Percentiles rank a stretch among this genome's conserved stretches.
Conservation (phyloP, 192 early-diverging fungal species). For the Podila minutissima region DNA sequence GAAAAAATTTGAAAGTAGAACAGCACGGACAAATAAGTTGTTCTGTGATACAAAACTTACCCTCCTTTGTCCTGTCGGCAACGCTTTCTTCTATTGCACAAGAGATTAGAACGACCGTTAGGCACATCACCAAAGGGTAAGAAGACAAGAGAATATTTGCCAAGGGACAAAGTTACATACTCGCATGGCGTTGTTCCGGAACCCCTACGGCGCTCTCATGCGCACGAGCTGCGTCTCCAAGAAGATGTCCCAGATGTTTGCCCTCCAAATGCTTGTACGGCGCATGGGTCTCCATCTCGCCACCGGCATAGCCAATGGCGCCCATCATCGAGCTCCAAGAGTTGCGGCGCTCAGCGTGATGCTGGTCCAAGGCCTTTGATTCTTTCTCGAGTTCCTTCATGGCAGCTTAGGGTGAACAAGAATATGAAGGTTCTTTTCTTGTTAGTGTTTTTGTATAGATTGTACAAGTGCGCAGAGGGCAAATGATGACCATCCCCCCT, state of each 20-base stretch:
- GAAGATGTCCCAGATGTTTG: slow-evolving; percentile 2
- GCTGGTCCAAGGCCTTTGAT: too few relatives aligned
- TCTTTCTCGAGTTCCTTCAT: neutral
- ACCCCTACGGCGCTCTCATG: neutral
- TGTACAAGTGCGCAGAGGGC: too few relatives aligned
- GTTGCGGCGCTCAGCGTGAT: neutral
- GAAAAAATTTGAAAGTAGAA: too few relatives aligned
- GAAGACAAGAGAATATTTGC: too few relatives aligned
- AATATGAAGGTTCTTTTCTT: neutral
- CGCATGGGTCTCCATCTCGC: slow-evolving; percentile 1
- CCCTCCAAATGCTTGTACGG: neutral
- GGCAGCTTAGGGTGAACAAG: neutral
- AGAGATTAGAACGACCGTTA: too few relatives aligned
- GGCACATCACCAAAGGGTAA: too few relatives aligned
- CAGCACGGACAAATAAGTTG: too few relatives aligned
- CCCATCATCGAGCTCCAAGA: slow-evolving; percentile 15
- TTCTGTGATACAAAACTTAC: too few relatives aligned
- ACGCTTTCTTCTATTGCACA: too few relatives aligned
- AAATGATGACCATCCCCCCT: too few relatives aligned
- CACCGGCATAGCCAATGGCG: slow-evolving; percentile 6
- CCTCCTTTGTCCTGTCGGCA: too few relatives aligned
- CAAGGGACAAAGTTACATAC: neutral
- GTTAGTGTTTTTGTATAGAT: too few relatives aligned
- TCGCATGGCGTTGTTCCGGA: neutral
- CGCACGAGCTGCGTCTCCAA: neutral